phyloP scores from a whole-genome alignment of 768 basidiomycete species.

The Pleurotus djamor region DNA sequence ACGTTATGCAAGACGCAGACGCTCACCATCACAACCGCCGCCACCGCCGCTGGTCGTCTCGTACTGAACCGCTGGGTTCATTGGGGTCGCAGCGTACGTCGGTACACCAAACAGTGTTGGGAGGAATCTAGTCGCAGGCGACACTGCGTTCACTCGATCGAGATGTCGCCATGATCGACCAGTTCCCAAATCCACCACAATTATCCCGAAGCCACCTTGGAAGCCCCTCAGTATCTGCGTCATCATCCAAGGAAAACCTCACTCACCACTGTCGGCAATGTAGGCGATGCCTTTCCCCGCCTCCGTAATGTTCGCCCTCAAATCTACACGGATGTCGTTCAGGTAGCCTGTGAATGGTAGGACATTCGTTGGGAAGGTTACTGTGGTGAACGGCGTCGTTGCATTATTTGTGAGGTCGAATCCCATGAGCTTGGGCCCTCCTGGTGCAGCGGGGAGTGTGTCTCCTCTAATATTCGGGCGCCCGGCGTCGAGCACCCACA shows the following conservation, averaged over 20 bases:
- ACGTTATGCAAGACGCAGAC: not conserved
- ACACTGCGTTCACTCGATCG: conserved; percentile 5
- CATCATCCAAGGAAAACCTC: too few relatives aligned
- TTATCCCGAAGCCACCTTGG: conserved; percentile 13
- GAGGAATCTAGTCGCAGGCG: conserved; percentile 9
- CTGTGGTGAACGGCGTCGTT: conserved; percentile 11
- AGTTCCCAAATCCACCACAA: conserved; percentile 15
- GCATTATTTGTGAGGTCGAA: conserved; percentile 12
- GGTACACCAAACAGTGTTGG: conserved; percentile 13
- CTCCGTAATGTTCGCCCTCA: conserved; percentile 10
- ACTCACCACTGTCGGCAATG: conserved; percentile 14
- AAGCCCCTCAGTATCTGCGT: not conserved
- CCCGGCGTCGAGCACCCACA: conserved; percentile 13
- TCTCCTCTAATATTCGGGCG: conserved; percentile 10
- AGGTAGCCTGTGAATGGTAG: conserved; percentile 15
- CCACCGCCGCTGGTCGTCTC: conserved; percentile 10
- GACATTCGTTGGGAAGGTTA: conserved; percentile 12
- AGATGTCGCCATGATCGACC: conserved; percentile 15
- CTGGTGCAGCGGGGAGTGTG: conserved; percentile 9
- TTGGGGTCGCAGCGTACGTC: conserved; percentile 8
- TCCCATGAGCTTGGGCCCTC: conserved; percentile 13
- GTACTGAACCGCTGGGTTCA: conserved; percentile 9
- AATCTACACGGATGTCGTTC: conserved; percentile 14
- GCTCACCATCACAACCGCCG: conserved; percentile 10
- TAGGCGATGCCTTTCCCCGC: conserved; percentile 14